Evolutionary conservation across 805 yeast species (phyloP).

Genomic region (Kuraishia piskuri): DNA sequence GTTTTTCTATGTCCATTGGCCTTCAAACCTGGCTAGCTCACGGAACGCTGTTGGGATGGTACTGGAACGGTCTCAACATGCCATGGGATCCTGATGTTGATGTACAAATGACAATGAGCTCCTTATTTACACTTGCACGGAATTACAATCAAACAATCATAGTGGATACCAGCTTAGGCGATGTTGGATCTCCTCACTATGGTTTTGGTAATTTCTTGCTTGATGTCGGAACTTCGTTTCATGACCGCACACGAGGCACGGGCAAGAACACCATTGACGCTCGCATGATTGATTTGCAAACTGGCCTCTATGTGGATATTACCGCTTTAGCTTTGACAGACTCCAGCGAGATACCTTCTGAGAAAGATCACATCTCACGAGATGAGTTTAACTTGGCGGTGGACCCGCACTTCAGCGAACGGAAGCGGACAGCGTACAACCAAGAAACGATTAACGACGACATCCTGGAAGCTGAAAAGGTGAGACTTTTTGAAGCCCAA

Average conservation of each 20-base stretch:
- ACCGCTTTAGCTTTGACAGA: slow-evolving; percentile 46
- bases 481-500: slow-evolving; percentile 14
- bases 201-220: slow-evolving; percentile 51
- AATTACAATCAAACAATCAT: slow-evolving; percentile 40
- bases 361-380: slow-evolving; percentile 1
- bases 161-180: slow-evolving; percentile 24
- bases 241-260: slow-evolving; percentile 40
- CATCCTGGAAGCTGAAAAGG: not conserved
- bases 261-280: slow-evolving; percentile 58
- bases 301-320: slow-evolving; percentile 60
- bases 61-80: slow-evolving; percentile 52
- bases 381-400: slow-evolving; percentile 8
- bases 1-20: slow-evolving; percentile 36
- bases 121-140: slow-evolving; percentile 36
- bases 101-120: slow-evolving; percentile 49
- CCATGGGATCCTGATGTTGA: slow-evolving; percentile 68
- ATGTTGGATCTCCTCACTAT: slow-evolving; percentile 19
- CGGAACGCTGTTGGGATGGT: slow-evolving; percentile 56
- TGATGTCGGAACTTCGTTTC: slow-evolving; percentile 37
- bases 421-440: slow-evolving; percentile 7
- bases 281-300: slow-evolving; percentile 53
- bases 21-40: slow-evolving; percentile 56
- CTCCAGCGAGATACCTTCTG: slow-evolving; percentile 6
- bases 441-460: not conserved
- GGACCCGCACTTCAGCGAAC: slow-evolving; percentile 12